These are phyloP conservation scores for Zarea fungicola DNA, from an alignment of 2,329 filamentous ascomycete genomes.

Conservation along the genomic window DNA sequence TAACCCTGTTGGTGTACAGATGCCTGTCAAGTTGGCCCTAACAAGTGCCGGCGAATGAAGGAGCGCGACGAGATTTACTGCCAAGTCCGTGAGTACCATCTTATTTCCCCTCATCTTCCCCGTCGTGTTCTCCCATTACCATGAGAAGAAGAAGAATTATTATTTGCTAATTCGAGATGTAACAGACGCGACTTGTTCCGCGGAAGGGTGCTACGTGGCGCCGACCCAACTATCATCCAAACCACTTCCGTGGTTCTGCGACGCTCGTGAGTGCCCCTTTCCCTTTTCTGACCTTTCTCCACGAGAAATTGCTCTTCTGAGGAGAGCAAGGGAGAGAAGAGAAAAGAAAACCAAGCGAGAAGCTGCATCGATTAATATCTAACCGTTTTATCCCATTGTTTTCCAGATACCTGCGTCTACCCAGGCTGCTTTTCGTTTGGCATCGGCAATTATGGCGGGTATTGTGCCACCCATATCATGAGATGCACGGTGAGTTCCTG, in stretches of 20 bases:
- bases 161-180: background rate
- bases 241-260: slow-evolving; percentile 3
- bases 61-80: background rate
- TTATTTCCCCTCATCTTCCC: background rate
- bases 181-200: slow-evolving; percentile 2
- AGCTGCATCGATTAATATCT: too few relatives aligned
- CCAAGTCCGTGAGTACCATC: background rate
- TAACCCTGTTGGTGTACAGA: background rate
- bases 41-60: slow-evolving; percentile 1
- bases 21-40: slow-evolving; percentile 2
- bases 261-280: background rate
- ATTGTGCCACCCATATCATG: background rate
- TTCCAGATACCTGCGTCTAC: slow-evolving; percentile 1
- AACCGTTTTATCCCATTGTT: too few relatives aligned
- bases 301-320: too few relatives aligned
- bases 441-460: background rate
- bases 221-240: background rate
- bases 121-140: too few relatives aligned
- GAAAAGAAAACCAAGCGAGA: background rate
- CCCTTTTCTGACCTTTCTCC: background rate
- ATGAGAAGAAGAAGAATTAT: too few relatives aligned
- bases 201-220: background rate
- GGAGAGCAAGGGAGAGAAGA: too few relatives aligned
- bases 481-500: background rate
- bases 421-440: background rate